Evolutionary conservation across 2,329 filamentous ascomycete genomes (phyloP).

Genomic region (Microdochium bolleyi): DNA sequence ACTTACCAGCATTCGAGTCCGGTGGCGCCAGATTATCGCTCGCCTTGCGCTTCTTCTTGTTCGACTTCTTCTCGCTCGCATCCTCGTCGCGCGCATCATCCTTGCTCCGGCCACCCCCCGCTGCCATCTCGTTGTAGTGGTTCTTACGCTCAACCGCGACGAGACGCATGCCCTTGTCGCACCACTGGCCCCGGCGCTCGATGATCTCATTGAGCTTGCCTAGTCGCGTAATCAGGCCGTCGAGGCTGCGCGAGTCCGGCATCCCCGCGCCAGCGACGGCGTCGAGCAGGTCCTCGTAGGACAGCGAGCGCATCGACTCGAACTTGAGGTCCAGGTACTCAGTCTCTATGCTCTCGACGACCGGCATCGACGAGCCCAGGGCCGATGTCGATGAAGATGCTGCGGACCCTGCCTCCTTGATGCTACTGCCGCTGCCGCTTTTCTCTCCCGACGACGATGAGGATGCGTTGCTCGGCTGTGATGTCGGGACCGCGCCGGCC

Average conservation of each 20-base stretch:
- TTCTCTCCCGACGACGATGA: conserved; percentile 11
- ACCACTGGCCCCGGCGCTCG: conserved; percentile 58
- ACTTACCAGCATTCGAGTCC: conserved; percentile 31
- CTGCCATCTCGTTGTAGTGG: conserved; percentile 42
- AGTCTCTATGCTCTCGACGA: conserved; percentile 47
- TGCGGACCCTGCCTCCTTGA: not conserved
- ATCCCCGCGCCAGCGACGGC: conserved; percentile 45
- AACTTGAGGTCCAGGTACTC: conserved; percentile 60
- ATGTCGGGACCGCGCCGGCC: conserved; percentile 33
- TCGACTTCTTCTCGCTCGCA: conserved; percentile 46
- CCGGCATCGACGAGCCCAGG: conserved; percentile 26
- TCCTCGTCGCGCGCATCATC: conserved; percentile 43
- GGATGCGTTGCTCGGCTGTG: conserved; percentile 24
- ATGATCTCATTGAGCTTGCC: conserved; percentile 58
- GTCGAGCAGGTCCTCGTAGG: conserved; percentile 64
- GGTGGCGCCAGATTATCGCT: conserved; percentile 48
- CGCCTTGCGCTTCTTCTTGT: conserved; percentile 75
- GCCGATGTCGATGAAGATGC: not conserved
- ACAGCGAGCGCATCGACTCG: conserved; percentile 49
- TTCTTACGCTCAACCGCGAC: conserved; percentile 59
- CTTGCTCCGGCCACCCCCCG: conserved; percentile 27
- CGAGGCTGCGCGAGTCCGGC: conserved; percentile 55
- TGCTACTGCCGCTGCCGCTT: conserved; percentile 4
- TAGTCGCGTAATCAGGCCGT: conserved; percentile 56
- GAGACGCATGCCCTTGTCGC: conserved; percentile 66